phyloP scores from a whole-genome alignment of 257 asterid species.

The Fraxinus cuspidata region DNA sequence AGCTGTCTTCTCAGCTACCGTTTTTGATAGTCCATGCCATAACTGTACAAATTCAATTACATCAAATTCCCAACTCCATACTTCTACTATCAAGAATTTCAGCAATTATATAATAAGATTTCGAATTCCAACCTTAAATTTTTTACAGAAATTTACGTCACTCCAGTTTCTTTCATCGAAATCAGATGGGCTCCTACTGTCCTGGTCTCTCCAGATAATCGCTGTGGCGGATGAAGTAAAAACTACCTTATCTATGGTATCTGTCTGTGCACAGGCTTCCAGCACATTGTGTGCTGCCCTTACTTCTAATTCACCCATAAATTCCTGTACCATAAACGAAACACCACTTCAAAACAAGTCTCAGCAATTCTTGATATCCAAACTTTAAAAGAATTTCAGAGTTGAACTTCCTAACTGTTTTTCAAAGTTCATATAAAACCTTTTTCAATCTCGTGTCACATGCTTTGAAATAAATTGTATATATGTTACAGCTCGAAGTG shows the following conservation, averaged over 20 bases:
- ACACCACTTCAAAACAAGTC: neutral
- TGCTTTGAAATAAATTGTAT: neutral
- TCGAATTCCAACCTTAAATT: conserved; percentile 52
- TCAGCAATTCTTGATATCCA: neutral
- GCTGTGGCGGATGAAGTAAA: conserved; percentile 94
- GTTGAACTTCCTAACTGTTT: no score
- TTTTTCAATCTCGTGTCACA: no score
- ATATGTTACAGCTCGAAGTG: conserved; percentile 9
- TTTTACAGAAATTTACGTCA: conserved; percentile 70
- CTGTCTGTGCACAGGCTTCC: conserved; percentile 96
- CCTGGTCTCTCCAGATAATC: conserved; percentile 64
- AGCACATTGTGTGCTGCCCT: conserved; percentile 95
- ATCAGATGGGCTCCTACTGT: conserved; percentile 22
- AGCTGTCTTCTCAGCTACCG: conserved; percentile 84
- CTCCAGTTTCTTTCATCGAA: conserved; percentile 84
- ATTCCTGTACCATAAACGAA: conserved; percentile 50
- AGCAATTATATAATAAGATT: neutral
- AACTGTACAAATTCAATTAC: conserved; percentile 38
- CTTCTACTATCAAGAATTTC: neutral
- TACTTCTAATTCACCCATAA: conserved; percentile 83
- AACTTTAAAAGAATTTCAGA: no score
- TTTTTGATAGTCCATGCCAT: conserved; percentile 88
- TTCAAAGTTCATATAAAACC: no score
- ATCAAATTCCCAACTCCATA: neutral
- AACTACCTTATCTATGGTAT: conserved; percentile 73